Evolutionary conservation across 2,329 filamentous ascomycete species (phyloP).

Genomic region (Rachicladosporium sp.): DNA sequence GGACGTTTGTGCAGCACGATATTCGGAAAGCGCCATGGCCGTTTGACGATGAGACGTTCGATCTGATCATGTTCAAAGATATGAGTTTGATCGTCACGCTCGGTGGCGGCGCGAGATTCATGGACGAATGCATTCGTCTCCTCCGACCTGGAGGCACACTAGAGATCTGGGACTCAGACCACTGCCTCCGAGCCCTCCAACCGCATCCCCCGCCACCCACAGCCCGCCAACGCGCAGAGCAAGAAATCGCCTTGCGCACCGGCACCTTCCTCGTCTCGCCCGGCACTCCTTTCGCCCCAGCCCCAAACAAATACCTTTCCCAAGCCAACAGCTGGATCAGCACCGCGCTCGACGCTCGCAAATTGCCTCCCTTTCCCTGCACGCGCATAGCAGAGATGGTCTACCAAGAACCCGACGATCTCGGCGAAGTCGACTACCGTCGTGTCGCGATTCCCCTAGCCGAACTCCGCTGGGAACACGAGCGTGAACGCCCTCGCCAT

Average conservation of each 20-base stretch:
- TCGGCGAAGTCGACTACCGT: constrained; percentile 58
- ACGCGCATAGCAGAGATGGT: constrained; percentile 64
- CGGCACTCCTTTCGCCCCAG: constrained; percentile 68
- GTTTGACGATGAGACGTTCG: constrained; percentile 68
- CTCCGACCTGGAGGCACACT: constrained; percentile 66
- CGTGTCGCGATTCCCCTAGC: constrained; percentile 78
- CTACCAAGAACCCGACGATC: constrained; percentile 62
- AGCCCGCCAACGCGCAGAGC: constrained; percentile 47
- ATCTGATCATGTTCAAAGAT: constrained; percentile 82
- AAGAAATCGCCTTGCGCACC: constrained; percentile 52
- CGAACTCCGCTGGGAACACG: constrained; percentile 76
- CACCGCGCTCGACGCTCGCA: constrained; percentile 59
- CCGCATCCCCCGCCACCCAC: constrained; percentile 57
- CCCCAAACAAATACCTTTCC: constrained; percentile 68
- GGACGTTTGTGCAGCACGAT: constrained; percentile 83
- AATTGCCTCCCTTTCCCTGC: constrained; percentile 64
- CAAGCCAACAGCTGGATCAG: constrained; percentile 77
- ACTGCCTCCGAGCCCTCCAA: constrained; percentile 68
- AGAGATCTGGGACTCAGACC: constrained; percentile 84
- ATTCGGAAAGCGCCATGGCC: constrained; percentile 64
- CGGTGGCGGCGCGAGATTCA: constrained; percentile 41
- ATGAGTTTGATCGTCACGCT: constrained; percentile 55
- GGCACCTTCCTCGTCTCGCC: constrained; percentile 73
- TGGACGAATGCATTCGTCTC: constrained; percentile 66
- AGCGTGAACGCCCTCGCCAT: constrained; percentile 33